Conservation (phyloP, 345 rosid species). For the Acer saccharum region DNA sequence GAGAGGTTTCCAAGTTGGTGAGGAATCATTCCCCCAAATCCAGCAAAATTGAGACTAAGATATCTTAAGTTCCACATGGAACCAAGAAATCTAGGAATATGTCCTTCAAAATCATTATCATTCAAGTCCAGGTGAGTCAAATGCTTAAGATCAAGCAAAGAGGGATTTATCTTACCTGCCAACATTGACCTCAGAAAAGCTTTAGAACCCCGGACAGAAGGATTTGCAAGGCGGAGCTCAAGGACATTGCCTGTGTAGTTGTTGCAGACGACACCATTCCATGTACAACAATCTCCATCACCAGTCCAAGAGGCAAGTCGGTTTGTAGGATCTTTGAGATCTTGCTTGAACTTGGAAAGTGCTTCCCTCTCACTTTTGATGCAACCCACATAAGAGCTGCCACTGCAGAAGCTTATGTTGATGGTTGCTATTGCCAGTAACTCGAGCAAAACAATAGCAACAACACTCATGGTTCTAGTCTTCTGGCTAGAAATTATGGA, state of each 20-base stretch:
- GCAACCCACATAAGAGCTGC: not conserved
- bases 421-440: not conserved
- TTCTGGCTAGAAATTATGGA: not conserved
- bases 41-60: not conserved
- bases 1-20: constrained; percentile 5
- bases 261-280: not conserved
- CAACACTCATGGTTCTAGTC: not conserved
- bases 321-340: not conserved
- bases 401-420: not conserved
- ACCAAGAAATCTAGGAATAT: too few relatives aligned
- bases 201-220: too few relatives aligned
- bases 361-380: not conserved
- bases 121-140: too few relatives aligned
- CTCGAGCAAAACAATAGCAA: not conserved
- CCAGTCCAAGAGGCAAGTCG: not conserved
- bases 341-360: not conserved
- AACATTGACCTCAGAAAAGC: too few relatives aligned
- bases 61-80: too few relatives aligned
- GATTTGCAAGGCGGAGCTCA: too few relatives aligned
- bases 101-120: too few relatives aligned
- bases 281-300: not conserved
- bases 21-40: not conserved
- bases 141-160: too few relatives aligned
- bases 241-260: too few relatives aligned
- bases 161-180: too few relatives aligned